A percentile compares a stretch with the other conserved stretches of the same genome.
Conservation (phyloP, 2,329 filamentous ascomycete species). For the Calonectria crousiana region DNA sequence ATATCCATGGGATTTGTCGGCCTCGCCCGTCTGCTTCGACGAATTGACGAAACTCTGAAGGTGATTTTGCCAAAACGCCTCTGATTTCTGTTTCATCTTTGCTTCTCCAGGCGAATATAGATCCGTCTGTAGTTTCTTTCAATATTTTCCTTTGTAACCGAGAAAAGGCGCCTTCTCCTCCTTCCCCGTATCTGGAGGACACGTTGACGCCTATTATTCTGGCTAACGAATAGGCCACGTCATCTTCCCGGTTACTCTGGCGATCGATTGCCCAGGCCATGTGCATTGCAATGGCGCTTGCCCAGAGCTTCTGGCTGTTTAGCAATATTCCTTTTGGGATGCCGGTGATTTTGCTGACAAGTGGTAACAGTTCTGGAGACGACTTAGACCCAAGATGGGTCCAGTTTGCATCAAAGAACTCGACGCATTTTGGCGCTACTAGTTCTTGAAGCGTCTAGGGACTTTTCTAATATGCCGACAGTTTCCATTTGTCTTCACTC, state of each 20-base stretch:
- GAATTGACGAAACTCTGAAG: conserved; percentile 1
- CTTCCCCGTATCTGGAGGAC: conserved; percentile 1
- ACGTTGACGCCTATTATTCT: neutral
- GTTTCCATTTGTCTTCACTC: neutral
- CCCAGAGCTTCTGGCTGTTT: neutral
- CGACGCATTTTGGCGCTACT: neutral
- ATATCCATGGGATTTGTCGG: neutral
- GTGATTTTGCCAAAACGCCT: neutral
- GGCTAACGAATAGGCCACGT: neutral
- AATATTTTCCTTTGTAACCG: neutral
- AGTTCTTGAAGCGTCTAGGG: neutral
- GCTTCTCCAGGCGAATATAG: conserved; percentile 4
- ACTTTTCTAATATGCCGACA: neutral
- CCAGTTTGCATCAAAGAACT: neutral
- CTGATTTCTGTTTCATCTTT: neutral
- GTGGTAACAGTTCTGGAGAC: neutral
- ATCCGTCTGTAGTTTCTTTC: neutral
- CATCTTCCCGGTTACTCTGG: neutral
- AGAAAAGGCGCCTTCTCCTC: neutral
- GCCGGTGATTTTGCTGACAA: neutral
- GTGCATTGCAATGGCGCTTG: neutral
- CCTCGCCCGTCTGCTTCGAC: neutral
- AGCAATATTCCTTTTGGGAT: neutral
- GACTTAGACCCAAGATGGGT: neutral
- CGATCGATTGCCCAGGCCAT: neutral